Percentiles rank a stretch among this genome's conserved stretches.
Conservation (phyloP, 495 filamentous ascomycete genomes). For the Cercophora sp. region DNA sequence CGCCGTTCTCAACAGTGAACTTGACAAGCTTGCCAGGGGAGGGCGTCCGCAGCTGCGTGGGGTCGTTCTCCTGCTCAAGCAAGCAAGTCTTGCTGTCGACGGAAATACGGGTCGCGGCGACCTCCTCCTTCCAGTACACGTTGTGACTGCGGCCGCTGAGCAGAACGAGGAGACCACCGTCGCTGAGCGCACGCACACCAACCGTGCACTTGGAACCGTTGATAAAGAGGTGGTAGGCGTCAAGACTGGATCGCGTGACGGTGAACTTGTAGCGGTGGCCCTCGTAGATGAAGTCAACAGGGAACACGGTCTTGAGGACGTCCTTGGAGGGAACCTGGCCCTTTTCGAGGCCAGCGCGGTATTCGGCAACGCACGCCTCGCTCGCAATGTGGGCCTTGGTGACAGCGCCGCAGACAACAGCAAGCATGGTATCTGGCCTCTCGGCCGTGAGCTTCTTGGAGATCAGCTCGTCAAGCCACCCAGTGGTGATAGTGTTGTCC, state of each 20-base stretch:
- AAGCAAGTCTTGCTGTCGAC: slow-evolving; percentile 98
- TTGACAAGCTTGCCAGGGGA: slow-evolving; percentile 98
- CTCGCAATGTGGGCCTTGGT: slow-evolving; percentile 92
- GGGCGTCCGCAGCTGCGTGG: slow-evolving; percentile 91
- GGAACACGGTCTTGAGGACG: slow-evolving; percentile 95
- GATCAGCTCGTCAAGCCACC: slow-evolving; percentile 98
- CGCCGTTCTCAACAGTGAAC: slow-evolving; percentile 94
- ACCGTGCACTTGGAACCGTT: slow-evolving; percentile 96
- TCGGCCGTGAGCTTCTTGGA: slow-evolving; percentile 96
- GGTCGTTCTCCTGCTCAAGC: slow-evolving; percentile 98
- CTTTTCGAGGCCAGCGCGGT: slow-evolving; percentile 85
- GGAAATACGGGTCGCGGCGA: slow-evolving; percentile 88
- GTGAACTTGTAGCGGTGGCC: slow-evolving; percentile 96
- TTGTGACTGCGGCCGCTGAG: slow-evolving; percentile 91
- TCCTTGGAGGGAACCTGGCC: slow-evolving; percentile 96
- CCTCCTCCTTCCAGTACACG: slow-evolving; percentile 99
- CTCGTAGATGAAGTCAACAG: slow-evolving; percentile 98
- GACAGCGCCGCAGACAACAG: slow-evolving; percentile 89
- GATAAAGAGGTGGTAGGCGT: slow-evolving; percentile 98
- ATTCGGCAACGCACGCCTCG: slow-evolving; percentile 81
- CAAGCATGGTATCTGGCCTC: slow-evolving; percentile 85
- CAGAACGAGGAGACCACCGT: slow-evolving; percentile 91
- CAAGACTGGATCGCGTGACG: slow-evolving; percentile 83
- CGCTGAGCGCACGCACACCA: slow-evolving; percentile 85
- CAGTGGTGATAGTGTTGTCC: slow-evolving; percentile 98